Conservation (phyloP, 2,329 filamentous ascomycete genomes). For the Scedosporium boydii region DNA sequence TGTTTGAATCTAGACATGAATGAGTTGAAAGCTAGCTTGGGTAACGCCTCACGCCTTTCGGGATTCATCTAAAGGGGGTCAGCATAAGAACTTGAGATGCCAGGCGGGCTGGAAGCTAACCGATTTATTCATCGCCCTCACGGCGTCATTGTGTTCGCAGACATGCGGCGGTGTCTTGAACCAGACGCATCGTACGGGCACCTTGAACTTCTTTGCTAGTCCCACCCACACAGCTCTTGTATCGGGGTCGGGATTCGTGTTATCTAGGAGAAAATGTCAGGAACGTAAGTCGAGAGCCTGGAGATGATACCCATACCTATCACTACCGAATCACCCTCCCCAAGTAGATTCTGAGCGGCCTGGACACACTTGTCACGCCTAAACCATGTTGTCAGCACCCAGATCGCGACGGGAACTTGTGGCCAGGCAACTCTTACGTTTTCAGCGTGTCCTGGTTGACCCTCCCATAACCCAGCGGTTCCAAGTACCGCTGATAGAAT, state of each 20-base stretch:
- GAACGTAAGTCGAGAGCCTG: neutral
- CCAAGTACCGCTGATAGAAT: slow-evolving; percentile 70
- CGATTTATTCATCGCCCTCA: slow-evolving; percentile 56
- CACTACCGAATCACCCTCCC: slow-evolving; percentile 58
- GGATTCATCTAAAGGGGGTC: slow-evolving; percentile 58
- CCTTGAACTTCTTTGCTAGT: slow-evolving; percentile 57
- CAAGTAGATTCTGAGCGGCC: slow-evolving; percentile 56
- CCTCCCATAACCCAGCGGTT: slow-evolving; percentile 70
- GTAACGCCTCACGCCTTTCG: slow-evolving; percentile 64
- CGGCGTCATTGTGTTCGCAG: slow-evolving; percentile 78
- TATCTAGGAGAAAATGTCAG: slow-evolving; percentile 48
- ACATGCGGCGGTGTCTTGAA: slow-evolving; percentile 65
- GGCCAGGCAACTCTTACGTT: slow-evolving; percentile 29
- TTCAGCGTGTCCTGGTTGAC: slow-evolving; percentile 89
- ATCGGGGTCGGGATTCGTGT: slow-evolving; percentile 82
- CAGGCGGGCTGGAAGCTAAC: slow-evolving; percentile 15
- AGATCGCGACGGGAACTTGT: fast-evolving
- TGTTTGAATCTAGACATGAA: slow-evolving; percentile 66
- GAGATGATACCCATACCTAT: slow-evolving; percentile 52
- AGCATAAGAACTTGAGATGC: slow-evolving; percentile 5
- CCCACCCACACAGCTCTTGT: slow-evolving; percentile 71
- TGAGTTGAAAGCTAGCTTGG: slow-evolving; percentile 68
- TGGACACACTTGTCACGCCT: slow-evolving; percentile 59
- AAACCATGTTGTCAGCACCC: slow-evolving; percentile 12
- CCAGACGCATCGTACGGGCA: slow-evolving; percentile 77